A percentile compares a stretch with the other conserved stretches of the same genome.
phyloP scores from a whole-genome alignment of 352 stramenopile genomes.

The Phytophthora melonis region DNA sequence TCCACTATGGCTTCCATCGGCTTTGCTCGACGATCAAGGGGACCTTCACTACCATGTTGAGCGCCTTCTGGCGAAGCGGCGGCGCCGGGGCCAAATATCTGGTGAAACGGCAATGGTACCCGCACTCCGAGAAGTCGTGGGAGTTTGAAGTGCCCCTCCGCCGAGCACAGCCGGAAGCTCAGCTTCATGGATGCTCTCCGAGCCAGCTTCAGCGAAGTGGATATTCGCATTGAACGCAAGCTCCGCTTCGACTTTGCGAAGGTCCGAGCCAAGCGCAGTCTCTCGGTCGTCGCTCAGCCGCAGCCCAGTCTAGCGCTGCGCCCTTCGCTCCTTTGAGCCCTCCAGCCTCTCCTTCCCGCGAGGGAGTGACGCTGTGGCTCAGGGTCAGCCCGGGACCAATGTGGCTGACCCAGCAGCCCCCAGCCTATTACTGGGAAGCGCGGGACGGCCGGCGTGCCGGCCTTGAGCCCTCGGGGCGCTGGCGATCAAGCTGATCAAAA shows the following conservation, averaged over 20 bases:
- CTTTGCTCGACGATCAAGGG: too few relatives aligned
- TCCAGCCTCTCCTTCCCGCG: background rate
- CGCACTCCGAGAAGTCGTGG: too few relatives aligned
- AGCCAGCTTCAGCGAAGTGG: background rate
- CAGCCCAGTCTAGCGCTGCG: too few relatives aligned
- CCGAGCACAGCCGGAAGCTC: background rate
- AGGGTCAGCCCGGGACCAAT: background rate
- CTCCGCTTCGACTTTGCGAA: background rate
- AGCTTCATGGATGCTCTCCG: background rate
- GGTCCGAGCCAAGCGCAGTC: background rate
- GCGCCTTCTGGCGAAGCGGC: too few relatives aligned
- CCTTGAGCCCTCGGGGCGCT: background rate
- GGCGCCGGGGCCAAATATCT: too few relatives aligned
- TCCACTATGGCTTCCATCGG: too few relatives aligned
- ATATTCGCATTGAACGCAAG: background rate
- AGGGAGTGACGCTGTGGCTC: background rate
- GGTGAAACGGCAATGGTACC: too few relatives aligned
- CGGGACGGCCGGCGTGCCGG: too few relatives aligned
- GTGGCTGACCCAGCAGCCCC: background rate
- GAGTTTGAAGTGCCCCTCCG: too few relatives aligned
- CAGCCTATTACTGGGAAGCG: background rate
- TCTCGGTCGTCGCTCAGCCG: background rate
- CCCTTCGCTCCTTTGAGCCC: background rate
- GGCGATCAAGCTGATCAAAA: background rate
- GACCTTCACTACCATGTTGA: too few relatives aligned